Evolutionary conservation across 139 green algal species (phyloP).

Genomic region (Coelastrella sp.): DNA sequence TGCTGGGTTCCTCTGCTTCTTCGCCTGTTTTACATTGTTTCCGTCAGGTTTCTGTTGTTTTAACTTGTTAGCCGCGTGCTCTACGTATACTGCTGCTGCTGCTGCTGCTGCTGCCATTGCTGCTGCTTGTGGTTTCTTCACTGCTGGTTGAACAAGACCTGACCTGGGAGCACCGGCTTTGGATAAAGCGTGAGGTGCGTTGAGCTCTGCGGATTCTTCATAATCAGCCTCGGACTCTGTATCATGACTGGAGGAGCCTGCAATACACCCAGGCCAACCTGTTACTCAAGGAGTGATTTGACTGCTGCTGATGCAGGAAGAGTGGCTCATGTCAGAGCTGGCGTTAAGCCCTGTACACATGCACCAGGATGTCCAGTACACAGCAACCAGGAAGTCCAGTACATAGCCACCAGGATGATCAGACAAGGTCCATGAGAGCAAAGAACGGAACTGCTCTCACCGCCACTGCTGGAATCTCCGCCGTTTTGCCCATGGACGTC

Average conservation of each 20-base stretch:
- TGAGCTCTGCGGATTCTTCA: background rate
- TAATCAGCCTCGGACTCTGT: constrained; percentile 3
- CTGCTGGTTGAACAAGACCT: background rate
- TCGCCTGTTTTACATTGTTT: too few relatives aligned
- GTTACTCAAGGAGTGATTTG: too few relatives aligned
- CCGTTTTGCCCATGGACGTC: constrained; percentile 38
- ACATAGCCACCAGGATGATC: too few relatives aligned
- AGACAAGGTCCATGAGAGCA: too few relatives aligned
- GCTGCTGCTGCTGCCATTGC: background rate
- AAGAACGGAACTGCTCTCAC: background rate
- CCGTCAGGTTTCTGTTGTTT: too few relatives aligned
- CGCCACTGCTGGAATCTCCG: constrained; percentile 31
- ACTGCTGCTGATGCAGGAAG: too few relatives aligned
- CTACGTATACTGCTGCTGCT: background rate
- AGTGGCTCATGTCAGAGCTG: too few relatives aligned
- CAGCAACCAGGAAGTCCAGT: too few relatives aligned
- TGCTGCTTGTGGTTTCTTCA: constrained; percentile 6
- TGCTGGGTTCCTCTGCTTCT: too few relatives aligned
- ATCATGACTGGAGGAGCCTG: background rate
- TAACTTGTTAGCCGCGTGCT: background rate
- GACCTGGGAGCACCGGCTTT: background rate
- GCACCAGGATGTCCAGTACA: too few relatives aligned
- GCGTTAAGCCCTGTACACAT: too few relatives aligned
- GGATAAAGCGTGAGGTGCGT: background rate
- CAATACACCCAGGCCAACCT: background rate